These are phyloP conservation scores for Pleurotus platypus DNA, from an alignment of 768 basidiomycete genomes.

Conservation along the genomic window DNA sequence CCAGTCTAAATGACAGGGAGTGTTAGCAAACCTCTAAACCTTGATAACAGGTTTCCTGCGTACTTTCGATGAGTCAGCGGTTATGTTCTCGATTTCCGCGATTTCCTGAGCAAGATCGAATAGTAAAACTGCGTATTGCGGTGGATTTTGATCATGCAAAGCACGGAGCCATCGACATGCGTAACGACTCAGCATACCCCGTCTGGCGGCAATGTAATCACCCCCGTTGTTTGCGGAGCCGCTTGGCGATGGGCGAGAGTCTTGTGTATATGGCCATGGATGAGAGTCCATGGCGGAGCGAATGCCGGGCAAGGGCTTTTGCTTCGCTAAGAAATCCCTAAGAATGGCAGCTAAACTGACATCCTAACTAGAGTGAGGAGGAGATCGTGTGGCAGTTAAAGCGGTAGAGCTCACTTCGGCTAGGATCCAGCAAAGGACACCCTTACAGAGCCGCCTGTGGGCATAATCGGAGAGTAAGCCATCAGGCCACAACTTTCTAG, in stretches of 20 bases:
- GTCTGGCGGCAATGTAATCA: constrained; percentile 63
- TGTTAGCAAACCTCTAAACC: too few species aligned
- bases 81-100: constrained; percentile 21
- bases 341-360: constrained; percentile 63
- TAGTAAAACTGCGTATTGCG: constrained; percentile 46
- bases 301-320: constrained; percentile 61
- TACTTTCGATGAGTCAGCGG: too few species aligned
- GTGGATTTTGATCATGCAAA: constrained; percentile 58
- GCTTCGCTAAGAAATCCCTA: constrained; percentile 61
- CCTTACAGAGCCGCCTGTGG: constrained; percentile 53
- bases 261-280: constrained; percentile 53
- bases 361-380: constrained; percentile 40
- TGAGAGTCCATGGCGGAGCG: constrained; percentile 36
- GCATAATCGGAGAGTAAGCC: constrained; percentile 72
- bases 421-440: constrained; percentile 67
- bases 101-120: constrained; percentile 52
- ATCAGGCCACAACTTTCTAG: constrained; percentile 70
- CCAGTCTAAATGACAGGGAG: too few species aligned
- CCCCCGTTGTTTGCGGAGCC: constrained; percentile 57
- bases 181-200: constrained; percentile 50
- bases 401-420: constrained; percentile 48
- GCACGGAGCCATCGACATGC: constrained; percentile 67
- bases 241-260: constrained; percentile 30
- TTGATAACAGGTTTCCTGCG: too few species aligned
- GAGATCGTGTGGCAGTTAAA: constrained; percentile 4